Evolutionary conservation across 1,284 basidiomycete species (phyloP).

Genomic region (Chondrostereum purpureum): DNA sequence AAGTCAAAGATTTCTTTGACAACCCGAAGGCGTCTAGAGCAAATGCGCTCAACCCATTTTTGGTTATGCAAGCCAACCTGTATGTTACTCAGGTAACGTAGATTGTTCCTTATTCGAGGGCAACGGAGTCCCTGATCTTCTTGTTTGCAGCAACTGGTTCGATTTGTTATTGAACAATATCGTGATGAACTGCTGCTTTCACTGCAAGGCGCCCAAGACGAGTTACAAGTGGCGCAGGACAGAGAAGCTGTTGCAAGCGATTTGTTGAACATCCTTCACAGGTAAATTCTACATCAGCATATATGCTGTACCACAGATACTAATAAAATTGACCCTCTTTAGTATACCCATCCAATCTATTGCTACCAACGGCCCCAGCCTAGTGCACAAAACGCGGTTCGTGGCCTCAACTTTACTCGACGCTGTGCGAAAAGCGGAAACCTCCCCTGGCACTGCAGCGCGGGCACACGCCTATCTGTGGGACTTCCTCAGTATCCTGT

Average conservation of each 20-base stretch:
- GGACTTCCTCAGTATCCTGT: slow-evolving; percentile 85
- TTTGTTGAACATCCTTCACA: slow-evolving; percentile 75
- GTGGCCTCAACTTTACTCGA: slow-evolving; percentile 84
- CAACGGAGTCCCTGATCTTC: slow-evolving; percentile 9
- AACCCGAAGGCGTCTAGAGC: slow-evolving; percentile 79
- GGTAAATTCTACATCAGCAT: slow-evolving; percentile 39
- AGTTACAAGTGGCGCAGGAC: slow-evolving; percentile 60
- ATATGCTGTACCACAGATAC: slow-evolving; percentile 7
- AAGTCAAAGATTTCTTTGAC: slow-evolving; percentile 84
- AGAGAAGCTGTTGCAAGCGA: slow-evolving; percentile 74
- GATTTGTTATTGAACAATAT: slow-evolving; percentile 85
- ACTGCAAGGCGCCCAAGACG: slow-evolving; percentile 59
- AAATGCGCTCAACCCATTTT: slow-evolving; percentile 78
- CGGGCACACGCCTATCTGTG: slow-evolving; percentile 77
- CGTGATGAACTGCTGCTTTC: slow-evolving; percentile 72
- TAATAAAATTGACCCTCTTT: slow-evolving; percentile 14
- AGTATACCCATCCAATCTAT: slow-evolving; percentile 88
- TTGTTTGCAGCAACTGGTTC: slow-evolving; percentile 70
- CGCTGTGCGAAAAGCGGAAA: slow-evolving; percentile 75
- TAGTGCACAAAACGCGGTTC: slow-evolving; percentile 85
- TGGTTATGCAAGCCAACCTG: slow-evolving; percentile 84
- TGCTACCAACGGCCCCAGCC: slow-evolving; percentile 78
- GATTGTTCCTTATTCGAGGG: neutral
- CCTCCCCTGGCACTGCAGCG: slow-evolving; percentile 66
- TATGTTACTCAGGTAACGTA: slow-evolving; percentile 77